Evolutionary conservation across 2,329 filamentous ascomycete species (phyloP).

Genomic region (Claviceps sp.): DNA sequence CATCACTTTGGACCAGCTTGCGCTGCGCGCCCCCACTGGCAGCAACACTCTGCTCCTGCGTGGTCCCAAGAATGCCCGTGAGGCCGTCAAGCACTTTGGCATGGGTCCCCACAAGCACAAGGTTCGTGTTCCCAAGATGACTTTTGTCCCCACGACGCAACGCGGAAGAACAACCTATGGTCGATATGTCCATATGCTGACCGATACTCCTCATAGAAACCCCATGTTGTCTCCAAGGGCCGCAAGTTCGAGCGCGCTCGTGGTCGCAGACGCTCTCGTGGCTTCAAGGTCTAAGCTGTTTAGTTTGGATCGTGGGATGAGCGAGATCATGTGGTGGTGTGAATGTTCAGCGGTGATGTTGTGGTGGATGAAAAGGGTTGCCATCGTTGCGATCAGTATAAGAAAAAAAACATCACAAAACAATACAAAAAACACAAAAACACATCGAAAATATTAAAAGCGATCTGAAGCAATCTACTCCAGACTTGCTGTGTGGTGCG

Average conservation of each 20-base stretch:
- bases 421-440: too few species aligned
- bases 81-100: conserved; percentile 98
- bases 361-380: conserved; percentile 14
- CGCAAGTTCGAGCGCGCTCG: conserved; percentile 98
- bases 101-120: conserved; percentile 97
- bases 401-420: too few species aligned
- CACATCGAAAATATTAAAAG: too few species aligned
- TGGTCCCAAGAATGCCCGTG: conserved; percentile 94
- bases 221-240: conserved; percentile 94
- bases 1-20: conserved; percentile 94
- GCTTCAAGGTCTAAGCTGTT: conserved; percentile 95
- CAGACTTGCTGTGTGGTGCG: too few species aligned
- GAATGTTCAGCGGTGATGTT: conserved; percentile 3
- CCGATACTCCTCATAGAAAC: conserved; percentile 51
- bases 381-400: conserved; percentile 16
- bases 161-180: neutral
- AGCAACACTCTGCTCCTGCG: conserved; percentile 94
- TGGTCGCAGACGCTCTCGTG: conserved; percentile 94
- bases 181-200: neutral
- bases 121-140: conserved; percentile 36
- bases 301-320: conserved; percentile 9
- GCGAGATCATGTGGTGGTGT: conserved; percentile 2
- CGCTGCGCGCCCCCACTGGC: conserved; percentile 86
- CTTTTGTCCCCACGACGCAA: neutral
- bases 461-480: too few species aligned